These are phyloP conservation scores for Xerocomellus amylosporus DNA, from an alignment of 768 basidiomycete species.

Conservation along the genomic window DNA sequence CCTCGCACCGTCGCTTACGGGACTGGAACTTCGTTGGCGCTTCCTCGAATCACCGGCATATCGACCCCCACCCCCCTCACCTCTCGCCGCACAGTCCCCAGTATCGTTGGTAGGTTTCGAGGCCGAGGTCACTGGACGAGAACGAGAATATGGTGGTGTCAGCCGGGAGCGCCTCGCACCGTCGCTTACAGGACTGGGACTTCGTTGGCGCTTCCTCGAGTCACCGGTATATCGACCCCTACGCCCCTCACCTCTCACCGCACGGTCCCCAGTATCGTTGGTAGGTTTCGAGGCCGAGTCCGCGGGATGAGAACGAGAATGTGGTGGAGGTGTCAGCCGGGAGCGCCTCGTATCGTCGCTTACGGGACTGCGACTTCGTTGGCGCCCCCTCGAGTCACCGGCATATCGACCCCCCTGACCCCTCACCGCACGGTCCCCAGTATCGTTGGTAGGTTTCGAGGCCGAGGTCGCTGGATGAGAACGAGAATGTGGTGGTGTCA, in stretches of 20 bases:
- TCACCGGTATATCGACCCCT: slow-evolving; percentile 27
- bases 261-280: slow-evolving; percentile 52
- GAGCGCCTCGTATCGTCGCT: slow-evolving; percentile 44
- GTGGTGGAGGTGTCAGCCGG: slow-evolving; percentile 36
- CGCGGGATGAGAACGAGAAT: slow-evolving; percentile 19
- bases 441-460: slow-evolving; percentile 22
- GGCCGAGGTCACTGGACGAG: slow-evolving; percentile 7
- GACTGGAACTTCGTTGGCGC: slow-evolving; percentile 39
- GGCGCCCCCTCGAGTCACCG: slow-evolving; percentile 39
- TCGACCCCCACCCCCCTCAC: slow-evolving; percentile 20
- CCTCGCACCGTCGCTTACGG: slow-evolving; percentile 36
- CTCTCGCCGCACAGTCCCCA: slow-evolving; percentile 64
- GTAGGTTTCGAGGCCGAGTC: slow-evolving; percentile 14
- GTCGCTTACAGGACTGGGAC: slow-evolving; percentile 33
- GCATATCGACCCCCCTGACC: slow-evolving; percentile 24
- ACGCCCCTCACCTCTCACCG: slow-evolving; percentile 42
- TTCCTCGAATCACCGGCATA: slow-evolving; percentile 37
- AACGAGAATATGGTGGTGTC: slow-evolving; percentile 31
- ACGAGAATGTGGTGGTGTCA: slow-evolving; percentile 31
- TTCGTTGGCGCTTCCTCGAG: slow-evolving; percentile 39
- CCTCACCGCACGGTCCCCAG: slow-evolving; percentile 64
- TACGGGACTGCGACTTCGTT: slow-evolving; percentile 36
- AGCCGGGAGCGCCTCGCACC: slow-evolving; percentile 53
- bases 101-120: slow-evolving; percentile 25
- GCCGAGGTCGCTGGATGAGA: slow-evolving; percentile 10